Conservation (phyloP, 192 early-diverging fungal species). For the Diversispora epigaea region DNA sequence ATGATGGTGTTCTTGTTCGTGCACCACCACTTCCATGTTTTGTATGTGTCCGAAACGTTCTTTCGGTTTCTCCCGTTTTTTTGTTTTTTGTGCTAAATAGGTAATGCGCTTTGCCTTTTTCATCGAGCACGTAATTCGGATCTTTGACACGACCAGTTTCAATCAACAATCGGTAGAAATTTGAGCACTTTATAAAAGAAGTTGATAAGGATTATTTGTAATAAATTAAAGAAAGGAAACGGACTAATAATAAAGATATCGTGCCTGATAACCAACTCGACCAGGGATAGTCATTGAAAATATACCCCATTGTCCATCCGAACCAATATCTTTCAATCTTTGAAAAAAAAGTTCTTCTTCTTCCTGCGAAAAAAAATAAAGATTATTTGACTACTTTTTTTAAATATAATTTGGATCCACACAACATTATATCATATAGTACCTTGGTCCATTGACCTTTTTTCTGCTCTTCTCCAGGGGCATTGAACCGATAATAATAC, state of each 20-base stretch:
- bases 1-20: conserved; percentile 8
- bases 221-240: neutral
- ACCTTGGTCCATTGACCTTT: conserved; percentile 87
- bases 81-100: conserved; percentile 86
- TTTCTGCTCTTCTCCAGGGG: conserved; percentile 90
- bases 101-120: conserved; percentile 88
- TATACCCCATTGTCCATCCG: conserved; percentile 96
- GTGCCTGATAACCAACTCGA: conserved; percentile 92
- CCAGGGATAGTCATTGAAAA: conserved; percentile 96
- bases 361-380: conserved; percentile 45
- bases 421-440: neutral
- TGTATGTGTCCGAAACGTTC: conserved; percentile 79
- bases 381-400: neutral
- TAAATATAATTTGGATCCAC: neutral
- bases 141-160: conserved; percentile 86
- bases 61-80: conserved; percentile 73
- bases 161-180: conserved; percentile 90
- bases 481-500: conserved; percentile 98
- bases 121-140: conserved; percentile 89
- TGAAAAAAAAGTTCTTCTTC: conserved; percentile 86
- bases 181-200: conserved; percentile 71
- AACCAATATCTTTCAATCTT: conserved; percentile 82
- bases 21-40: conserved; percentile 46
- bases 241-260: neutral
- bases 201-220: neutral